Evolutionary conservation across 139 green algal genomes (phyloP), one percentile per base, ranked within the genome.

Genomic region (Chlamydomonas sphaeroides): DNA sequence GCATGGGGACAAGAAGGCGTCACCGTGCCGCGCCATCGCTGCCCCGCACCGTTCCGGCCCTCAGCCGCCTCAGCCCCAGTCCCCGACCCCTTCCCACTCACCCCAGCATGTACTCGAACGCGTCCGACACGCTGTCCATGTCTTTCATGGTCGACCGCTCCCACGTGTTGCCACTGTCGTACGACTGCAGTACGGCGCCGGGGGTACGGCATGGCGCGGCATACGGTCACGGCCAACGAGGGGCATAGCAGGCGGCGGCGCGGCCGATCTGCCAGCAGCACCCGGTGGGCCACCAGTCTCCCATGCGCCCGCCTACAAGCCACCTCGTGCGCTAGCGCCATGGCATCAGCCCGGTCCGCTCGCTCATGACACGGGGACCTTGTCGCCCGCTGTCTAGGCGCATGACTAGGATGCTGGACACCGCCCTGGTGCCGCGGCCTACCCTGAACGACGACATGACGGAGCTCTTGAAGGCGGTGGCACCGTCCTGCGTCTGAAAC

Each of bases 401-500:
- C n/a, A n/a, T n/a, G n/a, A n/a, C n/a, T n/a, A n/a, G n/a, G n/a
- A n/a, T n/a, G n/a, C n/a, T n/a, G n/a, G n/a, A n/a, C n/a, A n/a
- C 39, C 36, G 3, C 25, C 41, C 11, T 8, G 53, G 23, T 20
- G 17, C 26, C 53, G 20, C 53, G 5, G 8, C 63, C 10, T 28
- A 76, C 68, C 42, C 2, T 30, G n/a, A 76, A 76, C 8, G 45
- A 76, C 5, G 3, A 36, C 7, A 61, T 41, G 14, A 76, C 68
- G 45, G 21, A 59, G 68, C 45, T 76, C 28, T 76, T 76, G 45
- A 76, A 76, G 28, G 68, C 68, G 42, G 68, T 39, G 15, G 68
- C 68, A 6, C 45, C 45, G 30, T 8, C 8, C 17, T 42, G 5
- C 28, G 45, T 63, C 68, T 76, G 68, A 30, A 17, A 76, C 45